phyloP scores from a whole-genome alignment of 495 filamentous ascomycete genomes.

The Apodospora peruviana region DNA sequence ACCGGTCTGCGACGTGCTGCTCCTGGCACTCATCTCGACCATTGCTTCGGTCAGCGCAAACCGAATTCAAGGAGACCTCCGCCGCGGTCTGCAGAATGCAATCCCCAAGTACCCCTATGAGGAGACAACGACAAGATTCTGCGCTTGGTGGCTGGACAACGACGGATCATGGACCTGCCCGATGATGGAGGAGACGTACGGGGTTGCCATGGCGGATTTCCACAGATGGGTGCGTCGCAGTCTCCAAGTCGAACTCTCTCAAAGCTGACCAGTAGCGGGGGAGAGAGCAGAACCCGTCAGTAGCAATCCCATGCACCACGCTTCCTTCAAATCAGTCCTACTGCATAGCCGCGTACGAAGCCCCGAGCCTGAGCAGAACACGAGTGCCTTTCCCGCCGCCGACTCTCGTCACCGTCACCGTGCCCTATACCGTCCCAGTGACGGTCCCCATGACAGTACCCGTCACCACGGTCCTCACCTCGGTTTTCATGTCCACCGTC shows the following conservation, averaged over 20 bases:
- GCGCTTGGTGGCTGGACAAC: conserved; percentile 14
- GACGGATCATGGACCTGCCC: conserved; percentile 9
- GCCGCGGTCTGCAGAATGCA: conserved; percentile 3
- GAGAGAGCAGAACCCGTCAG: conserved; percentile 2
- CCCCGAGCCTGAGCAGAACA: neutral
- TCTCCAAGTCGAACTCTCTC: neutral
- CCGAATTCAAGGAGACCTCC: too few species aligned
- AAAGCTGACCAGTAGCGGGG: neutral
- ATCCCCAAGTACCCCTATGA: conserved; percentile 13
- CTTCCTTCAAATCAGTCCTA: conserved; percentile 6
- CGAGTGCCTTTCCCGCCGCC: neutral
- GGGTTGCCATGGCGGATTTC: conserved; percentile 4
- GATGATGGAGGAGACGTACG: neutral
- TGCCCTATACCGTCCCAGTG: neutral
- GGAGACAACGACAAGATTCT: conserved; percentile 7
- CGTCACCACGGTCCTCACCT: neutral
- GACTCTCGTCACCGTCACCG: neutral
- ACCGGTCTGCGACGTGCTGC: too few species aligned
- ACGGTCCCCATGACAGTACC: neutral
- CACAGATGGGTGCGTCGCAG: conserved; percentile 3
- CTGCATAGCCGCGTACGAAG: conserved; percentile 6
- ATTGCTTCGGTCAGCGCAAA: too few species aligned
- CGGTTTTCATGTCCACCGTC: neutral
- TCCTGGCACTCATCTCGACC: too few species aligned
- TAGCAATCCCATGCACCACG: neutral